Evolutionary conservation across 2,329 filamentous ascomycete genomes (phyloP).

Genomic region (Colletotrichum tropicicola): DNA sequence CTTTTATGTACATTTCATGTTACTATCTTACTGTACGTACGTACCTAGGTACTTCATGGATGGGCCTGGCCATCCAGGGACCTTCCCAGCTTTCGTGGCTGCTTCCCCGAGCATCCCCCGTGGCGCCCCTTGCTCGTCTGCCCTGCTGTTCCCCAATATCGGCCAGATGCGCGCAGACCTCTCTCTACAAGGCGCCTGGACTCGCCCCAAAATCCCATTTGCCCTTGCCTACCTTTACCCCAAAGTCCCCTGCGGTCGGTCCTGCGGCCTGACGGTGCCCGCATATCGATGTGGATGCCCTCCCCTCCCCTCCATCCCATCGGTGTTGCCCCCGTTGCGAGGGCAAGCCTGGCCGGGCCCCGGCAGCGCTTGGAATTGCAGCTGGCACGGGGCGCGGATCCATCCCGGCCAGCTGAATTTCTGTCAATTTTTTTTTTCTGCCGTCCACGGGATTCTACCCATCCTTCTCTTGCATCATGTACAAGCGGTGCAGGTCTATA

Average conservation of each 20-base stretch:
- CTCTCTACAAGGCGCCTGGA: too few relatives aligned
- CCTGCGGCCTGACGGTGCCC: conserved; percentile 1
- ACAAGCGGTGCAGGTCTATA: not conserved
- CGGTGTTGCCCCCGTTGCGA: conserved; percentile 18
- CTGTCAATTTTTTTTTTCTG: not conserved
- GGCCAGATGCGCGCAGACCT: too few relatives aligned
- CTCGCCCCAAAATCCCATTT: too few relatives aligned
- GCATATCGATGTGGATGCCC: conserved; percentile 5
- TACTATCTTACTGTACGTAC: too few relatives aligned
- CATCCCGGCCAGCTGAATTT: not conserved
- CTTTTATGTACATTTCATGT: not conserved
- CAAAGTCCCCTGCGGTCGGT: too few relatives aligned
- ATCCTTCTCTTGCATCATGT: conserved; percentile 20
- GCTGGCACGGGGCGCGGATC: not conserved
- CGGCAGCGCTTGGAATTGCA: conserved; percentile 15
- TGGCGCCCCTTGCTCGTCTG: not conserved
- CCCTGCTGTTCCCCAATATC: too few relatives aligned
- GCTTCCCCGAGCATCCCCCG: conserved; percentile 17
- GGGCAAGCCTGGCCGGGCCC: not conserved
- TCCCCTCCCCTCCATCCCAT: conserved; percentile 17
- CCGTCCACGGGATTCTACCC: conserved; percentile 5
- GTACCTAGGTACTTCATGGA: not conserved
- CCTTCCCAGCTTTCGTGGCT: conserved; percentile 1
- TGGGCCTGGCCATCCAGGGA: conserved; percentile 7
- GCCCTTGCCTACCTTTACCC: too few relatives aligned